Base-by-base conservation (phyloP, 202 grass and related monocot genomes). In the Sporobolus alterniflorus region DNA sequence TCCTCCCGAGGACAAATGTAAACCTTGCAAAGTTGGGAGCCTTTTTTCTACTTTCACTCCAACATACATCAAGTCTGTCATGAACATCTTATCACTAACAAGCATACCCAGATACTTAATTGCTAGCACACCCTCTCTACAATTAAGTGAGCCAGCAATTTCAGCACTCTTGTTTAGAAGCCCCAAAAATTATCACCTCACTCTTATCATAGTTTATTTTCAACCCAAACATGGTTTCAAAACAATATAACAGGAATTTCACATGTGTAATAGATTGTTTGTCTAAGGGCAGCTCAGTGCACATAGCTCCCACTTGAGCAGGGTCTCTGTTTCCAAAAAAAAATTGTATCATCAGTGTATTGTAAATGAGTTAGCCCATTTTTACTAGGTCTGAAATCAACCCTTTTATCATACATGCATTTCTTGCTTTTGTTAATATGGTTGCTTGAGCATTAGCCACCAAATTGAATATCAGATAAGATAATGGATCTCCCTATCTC, bases 161-260 rank as follows among this genome's bases (percentile, higher is more conserved):
- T n/a, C n/a, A n/a, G n/a, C n/a, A n/a, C 0, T 21, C 4, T 0
- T 22, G 33, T 0, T 22, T 4, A 1, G 2, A 0, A 2, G 9
- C 10, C 0, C 17, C 33, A 0, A 67, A 0, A 0, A 41, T 33
- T 12, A 22, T 4, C 0, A 67, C 9, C 0, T 67, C 64, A 12
- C 64, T 67, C 0, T 67, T 67, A 0, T 39, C 1, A 13, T 40
- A 67, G 0, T 41, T 67, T 0, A 41, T 67, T 0, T 41, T 67
- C 2, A 67, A 0, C 0, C 64, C 64, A 5, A 9, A 67, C 64
- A 67, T 67, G 6, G 12, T 28, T 12, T 28, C 55, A 28, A 59
- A 59, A 10, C 55, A 59, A 9, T 28, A 57, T 0, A 57, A n/a
- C 3, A 57, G 1, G 3, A 57, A 57, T 25, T 57, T 57, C 0